Evolutionary conservation across 2,329 filamentous ascomycete species (phyloP).

Genomic region (Diatrype stigma): DNA sequence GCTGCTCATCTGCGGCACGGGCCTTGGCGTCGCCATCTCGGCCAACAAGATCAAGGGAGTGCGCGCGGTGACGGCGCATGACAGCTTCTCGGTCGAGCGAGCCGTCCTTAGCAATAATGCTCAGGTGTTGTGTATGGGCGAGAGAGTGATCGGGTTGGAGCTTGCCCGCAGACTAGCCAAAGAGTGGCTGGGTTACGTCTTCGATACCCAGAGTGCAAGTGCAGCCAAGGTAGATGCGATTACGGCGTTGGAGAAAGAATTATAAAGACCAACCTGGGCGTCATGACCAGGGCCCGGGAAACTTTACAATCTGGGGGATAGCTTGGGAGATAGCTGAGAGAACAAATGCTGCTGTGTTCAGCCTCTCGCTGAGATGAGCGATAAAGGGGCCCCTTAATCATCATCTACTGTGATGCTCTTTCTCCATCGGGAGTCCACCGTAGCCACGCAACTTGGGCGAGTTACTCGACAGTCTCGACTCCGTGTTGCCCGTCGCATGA

Average conservation of each 20-base stretch:
- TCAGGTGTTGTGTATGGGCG: conserved; percentile 82
- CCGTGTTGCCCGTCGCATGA: no score
- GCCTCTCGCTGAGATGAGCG: neutral
- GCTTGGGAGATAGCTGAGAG: no score
- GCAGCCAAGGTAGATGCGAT: conserved; percentile 43
- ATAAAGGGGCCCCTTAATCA: neutral
- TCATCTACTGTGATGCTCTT: no score
- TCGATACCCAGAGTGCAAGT: conserved; percentile 60
- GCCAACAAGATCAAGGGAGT: conserved; percentile 86
- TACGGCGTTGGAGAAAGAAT: conserved; percentile 31
- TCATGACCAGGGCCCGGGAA: neutral
- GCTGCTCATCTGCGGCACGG: conserved; percentile 79
- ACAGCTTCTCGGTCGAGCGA: conserved; percentile 78
- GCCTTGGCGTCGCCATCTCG: conserved; percentile 80
- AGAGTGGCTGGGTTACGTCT: conserved; percentile 82
- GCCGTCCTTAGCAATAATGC: conserved; percentile 80
- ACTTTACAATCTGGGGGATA: no score
- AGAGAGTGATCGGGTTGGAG: conserved; percentile 78
- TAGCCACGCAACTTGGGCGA: no score
- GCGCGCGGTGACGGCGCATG: conserved; percentile 83
- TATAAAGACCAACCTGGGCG: neutral
- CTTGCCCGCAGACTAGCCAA: conserved; percentile 70
- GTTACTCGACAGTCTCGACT: no score
- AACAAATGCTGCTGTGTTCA: neutral
- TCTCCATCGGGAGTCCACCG: no score